phyloP scores from a whole-genome alignment of 2,329 filamentous ascomycete genomes.

The Penicillium rolfsii region DNA sequence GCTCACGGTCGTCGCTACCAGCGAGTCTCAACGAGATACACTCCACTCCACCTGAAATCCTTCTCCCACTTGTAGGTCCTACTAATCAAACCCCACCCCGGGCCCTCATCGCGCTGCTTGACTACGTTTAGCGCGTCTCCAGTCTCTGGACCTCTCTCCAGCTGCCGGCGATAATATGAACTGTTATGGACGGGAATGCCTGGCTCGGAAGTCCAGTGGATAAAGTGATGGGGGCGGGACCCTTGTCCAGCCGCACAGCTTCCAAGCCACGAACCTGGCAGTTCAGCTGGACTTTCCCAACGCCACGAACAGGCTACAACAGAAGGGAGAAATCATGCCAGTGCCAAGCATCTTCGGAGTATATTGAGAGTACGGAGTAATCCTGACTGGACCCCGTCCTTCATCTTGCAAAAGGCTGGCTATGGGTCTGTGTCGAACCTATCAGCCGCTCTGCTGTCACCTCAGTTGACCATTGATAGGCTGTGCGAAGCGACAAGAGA shows the following conservation, averaged over 20 bases:
- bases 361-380: no score
- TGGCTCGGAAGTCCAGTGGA: not conserved
- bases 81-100: not conserved
- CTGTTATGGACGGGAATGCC: not conserved
- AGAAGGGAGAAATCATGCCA: not conserved
- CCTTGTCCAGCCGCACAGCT: slow-evolving; percentile 16
- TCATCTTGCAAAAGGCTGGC: not conserved
- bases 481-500: not conserved
- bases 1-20: not conserved
- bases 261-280: slow-evolving; percentile 17
- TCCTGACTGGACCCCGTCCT: no score
- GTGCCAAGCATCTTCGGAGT: not conserved
- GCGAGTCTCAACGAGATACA: not conserved
- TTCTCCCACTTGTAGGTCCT: not conserved
- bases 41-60: not conserved
- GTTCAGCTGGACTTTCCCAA: slow-evolving; percentile 23
- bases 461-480: not conserved
- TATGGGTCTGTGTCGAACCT: not conserved
- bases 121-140: not conserved
- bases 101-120: not conserved
- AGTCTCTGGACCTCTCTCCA: not conserved
- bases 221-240: not conserved
- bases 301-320: slow-evolving; percentile 15
- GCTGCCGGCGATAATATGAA: not conserved
- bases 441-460: no score